These are phyloP conservation scores for Rhodotorula mucilaginosa DNA, from an alignment of 1,284 basidiomycete species.

Conservation along the genomic window DNA sequence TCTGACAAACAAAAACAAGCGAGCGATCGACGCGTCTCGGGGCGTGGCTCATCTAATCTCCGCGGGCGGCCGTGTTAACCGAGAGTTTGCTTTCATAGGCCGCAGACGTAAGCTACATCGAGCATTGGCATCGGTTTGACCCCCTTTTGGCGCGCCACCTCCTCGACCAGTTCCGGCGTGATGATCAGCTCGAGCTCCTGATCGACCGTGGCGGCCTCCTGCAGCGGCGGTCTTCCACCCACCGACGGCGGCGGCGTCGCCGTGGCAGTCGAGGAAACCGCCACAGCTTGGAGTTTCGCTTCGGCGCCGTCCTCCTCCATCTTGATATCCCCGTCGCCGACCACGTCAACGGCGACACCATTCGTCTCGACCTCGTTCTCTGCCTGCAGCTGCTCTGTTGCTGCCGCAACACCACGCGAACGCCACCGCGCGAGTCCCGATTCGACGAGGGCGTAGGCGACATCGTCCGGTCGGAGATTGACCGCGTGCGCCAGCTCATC, in stretches of 20 bases:
- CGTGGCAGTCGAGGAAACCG: too few relatives aligned
- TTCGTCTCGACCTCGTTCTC: too few relatives aligned
- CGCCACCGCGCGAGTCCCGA: slow-evolving; percentile 67
- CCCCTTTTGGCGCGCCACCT: slow-evolving; percentile 60
- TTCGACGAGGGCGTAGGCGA: slow-evolving; percentile 81
- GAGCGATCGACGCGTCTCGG: too few relatives aligned
- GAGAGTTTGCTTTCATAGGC: not conserved
- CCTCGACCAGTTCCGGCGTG: slow-evolving; percentile 69
- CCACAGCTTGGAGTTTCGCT: not conserved
- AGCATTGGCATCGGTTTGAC: slow-evolving; percentile 54
- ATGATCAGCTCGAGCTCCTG: slow-evolving; percentile 57
- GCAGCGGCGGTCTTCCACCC: not conserved
- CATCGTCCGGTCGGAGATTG: slow-evolving; percentile 76
- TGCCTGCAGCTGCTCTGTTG: slow-evolving; percentile 3
- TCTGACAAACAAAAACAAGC: too few relatives aligned
- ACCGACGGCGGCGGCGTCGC: too few relatives aligned
- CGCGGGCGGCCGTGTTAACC: not conserved
- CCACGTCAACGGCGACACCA: not conserved
- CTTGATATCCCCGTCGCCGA: slow-evolving; percentile 8
- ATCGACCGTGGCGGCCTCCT: slow-evolving; percentile 35
- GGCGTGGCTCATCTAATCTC: too few relatives aligned
- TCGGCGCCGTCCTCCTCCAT: slow-evolving; percentile 9
- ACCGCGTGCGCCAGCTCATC: slow-evolving; percentile 27
- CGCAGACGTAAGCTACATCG: slow-evolving; percentile 26
- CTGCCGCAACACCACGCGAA: slow-evolving; percentile 9